These are phyloP conservation scores for Epichloe coenophiala DNA, from an alignment of 2,329 filamentous ascomycete genomes.

Conservation along the genomic window DNA sequence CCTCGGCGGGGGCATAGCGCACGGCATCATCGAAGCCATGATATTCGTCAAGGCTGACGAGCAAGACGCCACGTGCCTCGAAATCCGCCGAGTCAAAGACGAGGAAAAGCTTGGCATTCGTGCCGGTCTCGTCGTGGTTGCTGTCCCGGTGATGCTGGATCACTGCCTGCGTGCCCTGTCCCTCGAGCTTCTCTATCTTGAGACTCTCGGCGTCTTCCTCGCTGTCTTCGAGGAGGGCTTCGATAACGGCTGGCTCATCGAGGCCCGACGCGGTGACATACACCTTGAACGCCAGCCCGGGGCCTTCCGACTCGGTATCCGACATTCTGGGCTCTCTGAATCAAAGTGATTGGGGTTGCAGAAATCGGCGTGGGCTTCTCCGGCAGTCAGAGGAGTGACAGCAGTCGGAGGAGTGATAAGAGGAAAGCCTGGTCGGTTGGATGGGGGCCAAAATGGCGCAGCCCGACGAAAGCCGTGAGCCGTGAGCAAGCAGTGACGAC, in stretches of 20 bases:
- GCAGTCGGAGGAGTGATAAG: background rate
- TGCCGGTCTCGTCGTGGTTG: background rate
- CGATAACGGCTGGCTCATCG: background rate
- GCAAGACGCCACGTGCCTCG: background rate
- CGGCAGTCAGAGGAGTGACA: background rate
- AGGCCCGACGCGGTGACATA: background rate
- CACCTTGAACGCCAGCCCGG: background rate
- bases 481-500: background rate
- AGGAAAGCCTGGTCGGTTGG: background rate
- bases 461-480: background rate
- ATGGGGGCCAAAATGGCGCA: background rate
- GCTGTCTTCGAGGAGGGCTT: background rate
- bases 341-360: too few relatives aligned
- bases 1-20: background rate
- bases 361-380: too few relatives aligned
- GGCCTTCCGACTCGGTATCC: background rate
- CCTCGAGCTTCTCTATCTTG: background rate
- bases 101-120: background rate
- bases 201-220: background rate
- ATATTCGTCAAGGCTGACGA: constrained; percentile 4
- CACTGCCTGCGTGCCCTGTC: background rate
- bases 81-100: constrained; percentile 2
- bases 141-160: background rate
- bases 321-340: background rate
- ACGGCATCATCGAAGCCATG: constrained; percentile 4